Percentiles rank a stretch among this genome's conserved stretches.
phyloP scores from a whole-genome alignment of 306 rosid genomes.

The Quercus glauca region DNA sequence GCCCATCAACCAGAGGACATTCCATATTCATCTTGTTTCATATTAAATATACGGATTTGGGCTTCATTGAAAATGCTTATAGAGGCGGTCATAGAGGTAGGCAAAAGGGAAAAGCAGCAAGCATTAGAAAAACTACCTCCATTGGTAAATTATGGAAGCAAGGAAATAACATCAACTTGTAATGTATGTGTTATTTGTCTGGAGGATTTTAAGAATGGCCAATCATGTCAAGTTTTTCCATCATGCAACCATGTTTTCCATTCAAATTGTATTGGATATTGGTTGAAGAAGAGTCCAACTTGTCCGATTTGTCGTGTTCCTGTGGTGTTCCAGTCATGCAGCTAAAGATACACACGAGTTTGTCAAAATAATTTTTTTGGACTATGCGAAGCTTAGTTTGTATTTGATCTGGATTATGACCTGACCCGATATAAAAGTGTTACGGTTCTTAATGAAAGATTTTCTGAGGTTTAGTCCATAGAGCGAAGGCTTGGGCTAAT shows the following conservation, averaged over 20 bases:
- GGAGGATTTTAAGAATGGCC: constrained; percentile 45
- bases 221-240: constrained; percentile 36
- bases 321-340: neutral
- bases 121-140: constrained; percentile 1
- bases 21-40: no score
- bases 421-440: no score
- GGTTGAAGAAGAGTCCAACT: constrained; percentile 38
- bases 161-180: neutral
- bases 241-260: constrained; percentile 51
- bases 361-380: neutral
- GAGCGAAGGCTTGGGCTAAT: neutral
- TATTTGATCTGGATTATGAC: no score
- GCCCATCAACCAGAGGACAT: no score
- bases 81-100: no score
- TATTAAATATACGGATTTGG: no score
- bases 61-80: no score
- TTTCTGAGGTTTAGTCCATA: no score
- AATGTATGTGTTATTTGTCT: constrained; percentile 51
- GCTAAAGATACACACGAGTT: neutral
- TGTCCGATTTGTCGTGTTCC: constrained; percentile 58
- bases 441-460: no score
- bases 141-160: constrained; percentile 7
- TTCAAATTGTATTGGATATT: constrained; percentile 38
- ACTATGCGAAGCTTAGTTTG: no score
- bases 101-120: no score